Evolutionary conservation across 2,329 filamentous ascomycete genomes (phyloP), one percentile per base, ranked within the genome.

Genomic region (Colletotrichum camelliae): DNA sequence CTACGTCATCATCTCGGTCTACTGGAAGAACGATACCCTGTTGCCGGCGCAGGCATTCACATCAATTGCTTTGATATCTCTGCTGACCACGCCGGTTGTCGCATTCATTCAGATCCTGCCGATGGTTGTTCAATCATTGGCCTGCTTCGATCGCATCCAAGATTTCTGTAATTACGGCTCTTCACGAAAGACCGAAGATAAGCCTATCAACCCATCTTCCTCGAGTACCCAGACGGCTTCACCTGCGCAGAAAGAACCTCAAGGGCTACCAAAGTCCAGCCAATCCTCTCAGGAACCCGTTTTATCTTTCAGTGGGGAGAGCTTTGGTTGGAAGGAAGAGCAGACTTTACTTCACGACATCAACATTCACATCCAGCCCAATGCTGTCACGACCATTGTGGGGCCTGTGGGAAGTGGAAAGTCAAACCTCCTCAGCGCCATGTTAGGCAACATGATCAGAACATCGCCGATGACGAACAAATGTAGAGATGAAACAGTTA

Each of bases 1-100:
- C 1, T 82, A 82, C 33, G 77, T 77, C 1, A 67, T 82, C 27
- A 81, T 82, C 27, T 72, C 80, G 1, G 71, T 80, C 18, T 79
- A 55, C 55, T 80, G 79, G 80, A 78, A 77, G 27, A 73, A 78
- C 21, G 75, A 76, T 6, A 78, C 80, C 1, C 72, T 82, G 8
- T 60, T 81, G 12, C 74, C 77, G 4, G 77, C 78, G 2, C 79
- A 79, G 15, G 77, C 78, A 3, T 81, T 81, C 55, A 78, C 77
- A 0, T 77, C 79, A 2, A 58, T 81, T 7, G 70, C 80, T 5
- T 68, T 79, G 7, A 77, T 81, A 10, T 67, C 43, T 4, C 73
- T 81, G 5, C 60, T 82, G 3, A 77, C 77, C 4, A 71, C 48
- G 2, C 80, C 80, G 1, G 76, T 78, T 12, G 67, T 80, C 13